Conservation (phyloP, 1,139 yeast species). For the Blastobotrys serpentis region DNA sequence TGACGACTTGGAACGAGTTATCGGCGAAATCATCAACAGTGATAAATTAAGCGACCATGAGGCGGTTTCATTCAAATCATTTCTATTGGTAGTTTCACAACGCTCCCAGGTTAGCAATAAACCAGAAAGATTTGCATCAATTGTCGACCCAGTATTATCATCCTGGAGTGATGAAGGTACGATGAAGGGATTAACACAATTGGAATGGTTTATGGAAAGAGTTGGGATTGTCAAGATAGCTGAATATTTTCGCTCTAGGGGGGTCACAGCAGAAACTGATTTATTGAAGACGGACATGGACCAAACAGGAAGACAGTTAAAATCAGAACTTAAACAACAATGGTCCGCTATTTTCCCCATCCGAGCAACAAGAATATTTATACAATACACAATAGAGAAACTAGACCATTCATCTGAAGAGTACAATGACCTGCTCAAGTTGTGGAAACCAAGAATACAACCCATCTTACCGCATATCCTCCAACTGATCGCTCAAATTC, state of each 20-base stretch:
- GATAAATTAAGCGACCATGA: conserved; percentile 85
- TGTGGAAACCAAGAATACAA: conserved; percentile 93
- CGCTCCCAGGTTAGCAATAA: conserved; percentile 70
- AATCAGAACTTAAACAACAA: conserved; percentile 75
- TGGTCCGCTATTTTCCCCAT: conserved; percentile 96
- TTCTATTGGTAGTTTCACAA: conserved; percentile 85
- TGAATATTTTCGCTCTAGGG: conserved; percentile 78
- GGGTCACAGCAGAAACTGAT: conserved; percentile 74
- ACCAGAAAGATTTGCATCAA: conserved; percentile 72
- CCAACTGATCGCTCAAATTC: conserved; percentile 83
- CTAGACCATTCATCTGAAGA: conserved; percentile 75
- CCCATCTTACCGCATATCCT: conserved; percentile 90
- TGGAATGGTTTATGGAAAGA: conserved; percentile 98
- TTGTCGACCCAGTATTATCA: conserved; percentile 87
- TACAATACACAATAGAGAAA: conserved; percentile 93
- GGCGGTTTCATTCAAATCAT: conserved; percentile 89
- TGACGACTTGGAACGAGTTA: conserved; percentile 76
- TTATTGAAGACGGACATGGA: conserved; percentile 81
- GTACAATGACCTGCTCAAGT: conserved; percentile 62
- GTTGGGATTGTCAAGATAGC: conserved; percentile 93
- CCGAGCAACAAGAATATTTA: conserved; percentile 89
- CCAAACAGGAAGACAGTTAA: conserved; percentile 77
- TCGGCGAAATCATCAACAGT: conserved; percentile 65
- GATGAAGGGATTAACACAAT: conserved; percentile 80
- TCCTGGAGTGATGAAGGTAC: conserved; percentile 95